Evolutionary conservation across 345 rosid genomes (phyloP).

Genomic region (Gossypioides kirkii): DNA sequence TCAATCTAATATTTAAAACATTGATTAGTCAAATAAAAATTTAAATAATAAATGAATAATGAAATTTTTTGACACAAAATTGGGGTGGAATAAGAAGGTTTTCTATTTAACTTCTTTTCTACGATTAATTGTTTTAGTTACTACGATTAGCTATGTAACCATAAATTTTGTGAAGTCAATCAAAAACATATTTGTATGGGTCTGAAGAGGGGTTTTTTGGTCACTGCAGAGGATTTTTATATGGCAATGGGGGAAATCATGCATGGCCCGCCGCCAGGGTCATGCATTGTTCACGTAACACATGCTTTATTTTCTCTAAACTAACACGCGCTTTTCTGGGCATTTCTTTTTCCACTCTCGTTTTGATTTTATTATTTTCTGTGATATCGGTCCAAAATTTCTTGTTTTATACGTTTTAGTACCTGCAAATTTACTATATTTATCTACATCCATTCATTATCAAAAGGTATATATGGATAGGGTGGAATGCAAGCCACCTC

Average conservation of each 20-base stretch:
- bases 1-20: too few relatives aligned
- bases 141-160: background rate
- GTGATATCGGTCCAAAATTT: background rate
- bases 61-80: background rate
- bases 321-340: background rate
- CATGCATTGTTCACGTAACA: slow-evolving; percentile 28
- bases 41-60: background rate
- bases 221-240: background rate
- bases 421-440: background rate
- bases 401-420: background rate
- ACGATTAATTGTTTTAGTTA: background rate
- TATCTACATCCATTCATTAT: background rate
- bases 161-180: background rate
- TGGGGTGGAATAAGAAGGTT: background rate
- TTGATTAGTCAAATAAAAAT: background rate
- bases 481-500: background rate
- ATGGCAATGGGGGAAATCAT: slow-evolving; percentile 9
- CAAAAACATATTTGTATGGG: background rate
- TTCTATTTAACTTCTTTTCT: background rate
- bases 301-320: background rate
- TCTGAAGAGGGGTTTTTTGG: background rate
- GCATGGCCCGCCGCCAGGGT: slow-evolving; percentile 24
- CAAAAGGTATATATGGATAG: background rate
- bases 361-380: background rate
- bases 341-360: background rate